These are phyloP conservation scores for Acanthamoeba castellanii DNA, from an alignment of 208 protist genomes.

Conservation along the genomic window DNA sequence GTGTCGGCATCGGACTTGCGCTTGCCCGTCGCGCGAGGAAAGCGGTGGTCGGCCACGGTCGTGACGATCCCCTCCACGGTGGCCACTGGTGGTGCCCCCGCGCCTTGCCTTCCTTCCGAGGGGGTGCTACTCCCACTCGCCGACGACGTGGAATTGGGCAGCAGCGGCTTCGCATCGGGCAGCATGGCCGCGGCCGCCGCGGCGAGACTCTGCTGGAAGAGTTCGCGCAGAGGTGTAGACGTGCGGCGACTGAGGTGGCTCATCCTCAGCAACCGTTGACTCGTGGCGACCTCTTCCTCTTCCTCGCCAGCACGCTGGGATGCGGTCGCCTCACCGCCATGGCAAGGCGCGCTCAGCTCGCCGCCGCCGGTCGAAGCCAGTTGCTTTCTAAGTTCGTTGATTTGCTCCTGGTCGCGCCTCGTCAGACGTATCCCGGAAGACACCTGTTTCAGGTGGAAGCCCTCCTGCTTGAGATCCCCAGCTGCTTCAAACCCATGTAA, in stretches of 20 bases:
- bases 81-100: neutral
- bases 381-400: neutral
- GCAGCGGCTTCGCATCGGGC: neutral
- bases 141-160: neutral
- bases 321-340: neutral
- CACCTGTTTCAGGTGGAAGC: neutral
- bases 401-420: neutral
- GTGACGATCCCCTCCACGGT: neutral
- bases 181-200: neutral
- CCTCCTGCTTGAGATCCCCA: neutral
- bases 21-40: neutral
- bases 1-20: constrained; percentile 66
- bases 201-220: constrained; percentile 41
- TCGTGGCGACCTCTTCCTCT: neutral
- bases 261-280: neutral
- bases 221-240: constrained; percentile 40
- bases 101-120: neutral
- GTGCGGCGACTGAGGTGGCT: constrained; percentile 25
- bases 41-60: neutral
- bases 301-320: neutral
- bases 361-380: neutral
- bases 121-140: neutral
- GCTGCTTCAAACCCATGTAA: neutral
- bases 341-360: neutral
- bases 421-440: neutral